Percentiles rank a stretch among this genome's conserved stretches.
Conservation (phyloP, 2,329 filamentous ascomycete species). For the Cordyceps javanica region DNA sequence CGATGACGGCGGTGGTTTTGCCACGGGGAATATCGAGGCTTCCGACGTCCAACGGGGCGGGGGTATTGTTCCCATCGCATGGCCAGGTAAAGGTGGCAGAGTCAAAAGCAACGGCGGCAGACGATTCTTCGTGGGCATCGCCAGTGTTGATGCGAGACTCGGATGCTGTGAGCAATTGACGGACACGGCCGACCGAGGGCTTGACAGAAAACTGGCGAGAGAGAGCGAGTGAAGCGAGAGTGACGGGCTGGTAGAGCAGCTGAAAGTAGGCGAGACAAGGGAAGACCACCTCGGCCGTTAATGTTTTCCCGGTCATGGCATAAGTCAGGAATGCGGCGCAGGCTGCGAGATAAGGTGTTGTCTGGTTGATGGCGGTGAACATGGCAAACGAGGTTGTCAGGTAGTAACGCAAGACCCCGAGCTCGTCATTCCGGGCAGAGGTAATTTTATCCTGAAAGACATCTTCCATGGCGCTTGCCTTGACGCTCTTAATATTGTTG, state of each 20-base stretch:
- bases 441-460: slow-evolving; percentile 6
- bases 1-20: neutral
- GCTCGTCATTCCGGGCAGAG: neutral
- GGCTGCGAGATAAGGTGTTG: slow-evolving; percentile 5
- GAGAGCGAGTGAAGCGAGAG: neutral
- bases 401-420: neutral
- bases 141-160: neutral
- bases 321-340: slow-evolving; percentile 5
- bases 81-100: slow-evolving; percentile 2
- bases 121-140: neutral
- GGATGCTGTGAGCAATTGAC: neutral
- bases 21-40: neutral
- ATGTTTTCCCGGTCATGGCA: neutral
- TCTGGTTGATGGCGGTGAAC: slow-evolving; percentile 9
- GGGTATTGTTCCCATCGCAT: neutral
- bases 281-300: neutral
- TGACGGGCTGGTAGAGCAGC: slow-evolving; percentile 2
- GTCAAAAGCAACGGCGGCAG: neutral
- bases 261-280: slow-evolving; percentile 7
- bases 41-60: neutral
- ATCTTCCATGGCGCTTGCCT: slow-evolving; percentile 7
- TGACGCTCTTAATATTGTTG: slow-evolving; percentile 11
- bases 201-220: slow-evolving; percentile 3
- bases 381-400: slow-evolving; percentile 10
- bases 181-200: neutral